Conservation (phyloP, 139 green algal species). For the Chlorella sp. region DNA sequence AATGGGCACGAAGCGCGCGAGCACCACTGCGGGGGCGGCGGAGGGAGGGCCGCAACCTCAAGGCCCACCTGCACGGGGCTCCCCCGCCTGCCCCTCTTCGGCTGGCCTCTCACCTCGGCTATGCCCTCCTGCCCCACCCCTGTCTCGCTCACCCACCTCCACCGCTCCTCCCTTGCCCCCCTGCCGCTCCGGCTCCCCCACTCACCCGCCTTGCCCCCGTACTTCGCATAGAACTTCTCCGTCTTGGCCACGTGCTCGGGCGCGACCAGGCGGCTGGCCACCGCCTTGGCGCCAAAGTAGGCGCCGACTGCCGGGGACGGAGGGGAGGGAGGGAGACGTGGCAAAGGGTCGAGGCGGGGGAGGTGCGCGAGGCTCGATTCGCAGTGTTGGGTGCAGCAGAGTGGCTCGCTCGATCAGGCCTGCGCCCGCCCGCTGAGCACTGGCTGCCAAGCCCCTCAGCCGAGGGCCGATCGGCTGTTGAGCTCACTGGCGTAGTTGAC, state of each 20-base stretch:
- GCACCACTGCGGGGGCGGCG: conserved; percentile 57
- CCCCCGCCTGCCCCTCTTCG: no score
- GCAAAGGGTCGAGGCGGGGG: no score
- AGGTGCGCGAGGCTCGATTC: no score
- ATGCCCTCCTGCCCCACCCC: neutral
- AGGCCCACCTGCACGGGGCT: neutral
- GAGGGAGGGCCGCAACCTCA: neutral
- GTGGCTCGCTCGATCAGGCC: no score
- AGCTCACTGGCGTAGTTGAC: conserved; percentile 85
- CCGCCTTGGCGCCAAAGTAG: conserved; percentile 44
- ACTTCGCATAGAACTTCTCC: conserved; percentile 80
- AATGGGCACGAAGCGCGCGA: conserved; percentile 93
- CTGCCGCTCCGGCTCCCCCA: neutral
- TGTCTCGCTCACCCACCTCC: neutral
- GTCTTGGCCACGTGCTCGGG: conserved; percentile 81
- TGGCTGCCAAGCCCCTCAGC: no score
- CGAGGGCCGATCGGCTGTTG: no score
- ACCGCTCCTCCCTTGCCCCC: no score
- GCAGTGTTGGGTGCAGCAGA: no score
- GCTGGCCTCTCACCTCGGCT: no score
- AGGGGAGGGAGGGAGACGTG: no score
- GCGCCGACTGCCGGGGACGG: conserved; percentile 21
- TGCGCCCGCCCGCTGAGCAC: no score
- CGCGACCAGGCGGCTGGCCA: conserved; percentile 62
- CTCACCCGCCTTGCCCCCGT: conserved; percentile 78